phyloP scores from a whole-genome alignment of 305 asterid species.

The Solanum aculeatissimum region DNA sequence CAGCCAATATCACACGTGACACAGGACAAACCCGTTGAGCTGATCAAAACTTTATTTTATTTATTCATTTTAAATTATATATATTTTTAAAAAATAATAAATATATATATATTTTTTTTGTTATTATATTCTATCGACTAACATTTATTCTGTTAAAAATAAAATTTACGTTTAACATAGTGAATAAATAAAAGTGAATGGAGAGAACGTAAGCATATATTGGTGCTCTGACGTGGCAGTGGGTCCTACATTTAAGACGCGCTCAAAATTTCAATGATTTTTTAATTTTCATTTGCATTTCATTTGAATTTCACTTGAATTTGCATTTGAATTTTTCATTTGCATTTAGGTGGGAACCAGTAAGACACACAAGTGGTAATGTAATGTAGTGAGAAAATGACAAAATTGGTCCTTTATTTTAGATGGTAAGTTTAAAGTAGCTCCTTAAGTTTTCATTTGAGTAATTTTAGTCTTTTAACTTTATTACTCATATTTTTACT shows the following conservation, averaged over 20 bases:
- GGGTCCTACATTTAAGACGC: not conserved
- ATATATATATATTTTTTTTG: not conserved
- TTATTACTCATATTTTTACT: too few species aligned
- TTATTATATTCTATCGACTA: not conserved
- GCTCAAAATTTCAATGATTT: not conserved
- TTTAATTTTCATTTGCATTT: constrained; percentile 4
- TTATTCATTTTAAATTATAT: not conserved
- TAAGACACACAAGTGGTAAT: constrained; percentile 44
- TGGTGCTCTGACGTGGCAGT: not conserved
- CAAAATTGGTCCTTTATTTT: not conserved
- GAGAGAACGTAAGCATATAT: not conserved
- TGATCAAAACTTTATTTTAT: not conserved
- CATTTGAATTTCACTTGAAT: not conserved
- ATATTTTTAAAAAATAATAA: not conserved
- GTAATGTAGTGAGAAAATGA: not conserved
- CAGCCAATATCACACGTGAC: not conserved
- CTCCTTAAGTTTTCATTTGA: not conserved
- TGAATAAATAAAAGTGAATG: not conserved
- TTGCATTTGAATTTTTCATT: not conserved
- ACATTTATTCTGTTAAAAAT: not conserved
- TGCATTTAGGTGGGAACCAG: constrained; percentile 24
- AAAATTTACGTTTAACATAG: not conserved
- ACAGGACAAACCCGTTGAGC: not conserved
- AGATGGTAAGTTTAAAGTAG: not conserved
- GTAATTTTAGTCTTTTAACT: not conserved